Percentiles rank a stretch among this genome's conserved stretches.
These are phyloP conservation scores for Tephrocybe sp. DNA, from an alignment of 768 basidiomycete genomes.

Conservation along the genomic window DNA sequence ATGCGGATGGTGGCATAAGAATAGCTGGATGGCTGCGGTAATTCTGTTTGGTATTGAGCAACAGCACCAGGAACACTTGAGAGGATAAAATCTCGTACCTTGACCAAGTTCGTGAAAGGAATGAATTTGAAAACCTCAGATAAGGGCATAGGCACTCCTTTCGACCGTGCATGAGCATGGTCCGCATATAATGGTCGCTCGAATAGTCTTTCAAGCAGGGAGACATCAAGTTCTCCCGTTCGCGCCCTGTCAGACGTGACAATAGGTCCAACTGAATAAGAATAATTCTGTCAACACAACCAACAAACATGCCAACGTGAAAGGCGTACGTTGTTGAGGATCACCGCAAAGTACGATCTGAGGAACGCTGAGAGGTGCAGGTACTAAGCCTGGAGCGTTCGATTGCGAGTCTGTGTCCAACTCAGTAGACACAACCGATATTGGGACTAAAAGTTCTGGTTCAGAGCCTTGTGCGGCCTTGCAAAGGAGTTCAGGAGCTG, in stretches of 20 bases:
- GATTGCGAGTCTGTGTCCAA: conserved; percentile 11
- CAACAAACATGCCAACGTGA: conserved; percentile 1
- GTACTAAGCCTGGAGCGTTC: not conserved
- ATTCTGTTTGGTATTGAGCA: conserved; percentile 27
- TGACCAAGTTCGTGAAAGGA: conserved; percentile 43
- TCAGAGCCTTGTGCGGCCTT: conserved; percentile 54
- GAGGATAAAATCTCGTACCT: too few species aligned
- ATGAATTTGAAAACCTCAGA: conserved; percentile 15
- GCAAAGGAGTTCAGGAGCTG: not conserved
- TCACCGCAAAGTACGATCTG: conserved; percentile 53
- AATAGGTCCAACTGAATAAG: conserved; percentile 42
- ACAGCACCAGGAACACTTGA: not conserved
- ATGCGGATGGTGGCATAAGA: conserved; percentile 50
- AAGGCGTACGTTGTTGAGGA: conserved; percentile 42
- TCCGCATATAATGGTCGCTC: conserved; percentile 39
- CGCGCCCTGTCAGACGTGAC: conserved; percentile 44
- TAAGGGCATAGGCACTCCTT: not conserved
- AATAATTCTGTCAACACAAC: not conserved
- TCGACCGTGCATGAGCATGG: conserved; percentile 18
- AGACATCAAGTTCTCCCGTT: conserved; percentile 43
- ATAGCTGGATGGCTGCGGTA: conserved; percentile 52
- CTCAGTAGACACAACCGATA: conserved; percentile 43
- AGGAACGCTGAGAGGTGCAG: conserved; percentile 26
- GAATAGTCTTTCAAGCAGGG: conserved; percentile 47
- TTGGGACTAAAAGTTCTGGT: conserved; percentile 47